Conservation (phyloP, 805 yeast species). For the Blastobotrys peoriensis region DNA sequence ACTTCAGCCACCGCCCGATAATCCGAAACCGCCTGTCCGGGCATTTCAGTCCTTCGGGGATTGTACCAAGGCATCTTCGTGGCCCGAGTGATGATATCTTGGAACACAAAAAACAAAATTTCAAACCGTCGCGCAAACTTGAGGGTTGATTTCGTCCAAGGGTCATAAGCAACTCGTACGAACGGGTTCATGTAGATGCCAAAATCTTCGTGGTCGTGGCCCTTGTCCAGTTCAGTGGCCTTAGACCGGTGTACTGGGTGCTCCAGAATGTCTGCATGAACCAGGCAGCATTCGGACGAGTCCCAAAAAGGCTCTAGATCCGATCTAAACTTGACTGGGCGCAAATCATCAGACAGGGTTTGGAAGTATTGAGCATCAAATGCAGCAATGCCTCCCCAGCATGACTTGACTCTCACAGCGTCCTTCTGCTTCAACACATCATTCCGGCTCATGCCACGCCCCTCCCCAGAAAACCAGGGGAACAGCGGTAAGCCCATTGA, state of each 20-base stretch:
- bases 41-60: not conserved
- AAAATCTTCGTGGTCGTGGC: not conserved
- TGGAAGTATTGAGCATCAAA: constrained; percentile 15
- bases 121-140: constrained; percentile 13
- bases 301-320: constrained; percentile 10
- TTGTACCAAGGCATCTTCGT: not conserved
- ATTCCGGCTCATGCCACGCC: constrained; percentile 11
- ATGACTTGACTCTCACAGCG: constrained; percentile 14
- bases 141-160: constrained; percentile 8
- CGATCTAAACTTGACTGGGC: constrained; percentile 9
- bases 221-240: not conserved
- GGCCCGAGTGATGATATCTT: not conserved
- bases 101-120: not conserved
- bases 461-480: constrained; percentile 14
- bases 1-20: not conserved
- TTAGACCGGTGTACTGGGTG: constrained; percentile 1
- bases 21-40: not conserved
- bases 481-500: constrained; percentile 15
- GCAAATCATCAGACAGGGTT: not conserved
- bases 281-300: constrained; percentile 16
- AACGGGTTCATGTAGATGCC: constrained; percentile 15
- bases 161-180: constrained; percentile 15
- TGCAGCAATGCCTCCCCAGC: constrained; percentile 18
- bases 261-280: constrained; percentile 13
- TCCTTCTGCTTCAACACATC: constrained; percentile 11